Evolutionary conservation across 2,329 filamentous ascomycete species (phyloP).

Genomic region (Aureobasidium namibiae): DNA sequence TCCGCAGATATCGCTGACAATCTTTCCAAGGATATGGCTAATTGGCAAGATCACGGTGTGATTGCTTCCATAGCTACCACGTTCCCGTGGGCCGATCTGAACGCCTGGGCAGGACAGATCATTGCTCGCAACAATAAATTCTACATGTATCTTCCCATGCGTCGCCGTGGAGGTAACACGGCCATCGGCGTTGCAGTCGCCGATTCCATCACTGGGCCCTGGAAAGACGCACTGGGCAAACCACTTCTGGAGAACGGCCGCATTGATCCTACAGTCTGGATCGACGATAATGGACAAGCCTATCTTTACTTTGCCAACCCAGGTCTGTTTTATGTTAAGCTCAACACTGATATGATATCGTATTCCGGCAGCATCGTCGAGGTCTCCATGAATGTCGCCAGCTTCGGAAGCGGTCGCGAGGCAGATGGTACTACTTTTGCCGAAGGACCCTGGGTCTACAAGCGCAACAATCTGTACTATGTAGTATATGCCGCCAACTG

Average conservation of each 20-base stretch:
- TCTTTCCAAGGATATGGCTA: neutral
- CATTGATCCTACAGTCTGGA: constrained; percentile 10
- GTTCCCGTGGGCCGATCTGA: neutral
- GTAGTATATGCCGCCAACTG: constrained; percentile 11
- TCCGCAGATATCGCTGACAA: neutral
- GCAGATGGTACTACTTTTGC: constrained; percentile 6
- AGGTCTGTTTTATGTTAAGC: constrained; percentile 6
- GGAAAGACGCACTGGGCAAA: constrained; percentile 12
- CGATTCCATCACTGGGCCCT: constrained; percentile 6
- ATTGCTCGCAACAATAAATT: constrained; percentile 9
- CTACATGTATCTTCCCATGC: constrained; percentile 11
- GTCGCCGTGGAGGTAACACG: neutral
- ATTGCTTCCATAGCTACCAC: neutral
- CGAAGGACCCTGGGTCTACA: constrained; percentile 9
- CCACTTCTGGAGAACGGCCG: constrained; percentile 9
- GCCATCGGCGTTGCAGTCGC: constrained; percentile 12
- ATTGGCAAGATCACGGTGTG: neutral
- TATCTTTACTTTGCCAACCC: constrained; percentile 12
- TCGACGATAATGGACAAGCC: constrained; percentile 10
- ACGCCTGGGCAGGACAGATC: constrained; percentile 11
- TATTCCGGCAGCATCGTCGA: constrained; percentile 1
- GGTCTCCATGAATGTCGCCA: neutral
- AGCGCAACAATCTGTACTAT: constrained; percentile 7
- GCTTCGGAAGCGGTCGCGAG: neutral
- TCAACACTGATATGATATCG: constrained; percentile 10